A percentile compares a stretch with the other conserved stretches of the same genome.
These are phyloP conservation scores for Tremella mesenterica DNA, from an alignment of 768 basidiomycete genomes.

Conservation along the genomic window DNA sequence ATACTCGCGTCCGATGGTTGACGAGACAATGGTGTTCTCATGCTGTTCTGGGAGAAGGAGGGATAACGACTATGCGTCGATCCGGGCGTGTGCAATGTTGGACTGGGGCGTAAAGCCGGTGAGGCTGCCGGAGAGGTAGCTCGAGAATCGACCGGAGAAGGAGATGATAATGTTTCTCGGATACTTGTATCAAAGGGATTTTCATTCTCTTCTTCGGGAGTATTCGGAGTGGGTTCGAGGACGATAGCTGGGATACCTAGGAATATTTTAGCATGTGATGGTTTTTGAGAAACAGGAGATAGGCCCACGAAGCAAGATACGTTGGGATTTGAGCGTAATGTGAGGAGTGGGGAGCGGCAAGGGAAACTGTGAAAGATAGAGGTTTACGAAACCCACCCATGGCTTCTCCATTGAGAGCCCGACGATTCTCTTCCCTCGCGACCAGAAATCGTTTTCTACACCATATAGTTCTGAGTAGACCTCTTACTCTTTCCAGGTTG, in stretches of 20 bases:
- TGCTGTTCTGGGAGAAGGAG: background rate
- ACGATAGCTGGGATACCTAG: slow-evolving; percentile 37
- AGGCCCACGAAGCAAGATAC: too few relatives aligned
- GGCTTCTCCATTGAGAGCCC: slow-evolving; percentile 20
- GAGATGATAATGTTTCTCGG: background rate
- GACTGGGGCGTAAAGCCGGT: slow-evolving; percentile 1
- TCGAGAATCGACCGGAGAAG: slow-evolving; percentile 3
- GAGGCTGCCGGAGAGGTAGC: slow-evolving; percentile 4
- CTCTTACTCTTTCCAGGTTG: slow-evolving; percentile 73
- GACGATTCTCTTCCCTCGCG: slow-evolving; percentile 15
- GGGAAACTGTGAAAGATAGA: too few relatives aligned
- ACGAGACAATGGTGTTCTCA: slow-evolving; percentile 8
- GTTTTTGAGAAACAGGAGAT: too few relatives aligned
- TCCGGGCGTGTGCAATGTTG: background rate
- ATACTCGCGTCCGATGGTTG: slow-evolving; percentile 21
- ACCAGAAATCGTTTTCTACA: slow-evolving; percentile 59
- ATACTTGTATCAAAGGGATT: background rate
- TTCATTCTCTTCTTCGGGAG: slow-evolving; percentile 10
- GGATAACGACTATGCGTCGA: slow-evolving; percentile 9
- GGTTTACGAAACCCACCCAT: slow-evolving; percentile 3
- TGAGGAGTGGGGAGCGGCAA: too few relatives aligned
- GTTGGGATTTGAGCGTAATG: too few relatives aligned
- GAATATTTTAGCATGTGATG: too few relatives aligned
- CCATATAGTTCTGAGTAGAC: slow-evolving; percentile 66
- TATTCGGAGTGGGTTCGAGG: slow-evolving; percentile 28